phyloP scores from a whole-genome alignment of 345 rosid genomes.

The Theobroma cacao region DNA sequence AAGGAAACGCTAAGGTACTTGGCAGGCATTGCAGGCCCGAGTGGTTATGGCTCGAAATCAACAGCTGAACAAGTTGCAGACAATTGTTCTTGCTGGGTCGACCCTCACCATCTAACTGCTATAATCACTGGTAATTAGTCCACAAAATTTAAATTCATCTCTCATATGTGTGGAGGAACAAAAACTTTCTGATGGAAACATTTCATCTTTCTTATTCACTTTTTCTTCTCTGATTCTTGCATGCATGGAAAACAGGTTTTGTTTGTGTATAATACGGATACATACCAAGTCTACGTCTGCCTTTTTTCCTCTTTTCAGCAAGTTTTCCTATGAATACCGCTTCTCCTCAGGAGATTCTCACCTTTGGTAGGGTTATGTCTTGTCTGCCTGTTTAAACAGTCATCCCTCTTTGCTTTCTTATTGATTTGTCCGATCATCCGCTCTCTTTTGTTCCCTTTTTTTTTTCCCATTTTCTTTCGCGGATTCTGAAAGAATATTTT shows the following conservation, averaged over 20 bases:
- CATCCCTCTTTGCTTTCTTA: not conserved
- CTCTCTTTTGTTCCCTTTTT: not conserved
- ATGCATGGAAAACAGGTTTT: not conserved
- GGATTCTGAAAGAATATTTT: not conserved
- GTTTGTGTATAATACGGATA: not conserved
- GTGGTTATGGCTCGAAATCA: slow-evolving; percentile 90
- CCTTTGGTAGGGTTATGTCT: not conserved
- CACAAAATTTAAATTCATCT: not conserved
- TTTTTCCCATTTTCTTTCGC: not conserved
- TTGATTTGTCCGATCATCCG: not conserved
- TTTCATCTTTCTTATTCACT: not conserved
- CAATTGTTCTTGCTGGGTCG: slow-evolving; percentile 12
- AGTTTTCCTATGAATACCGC: not conserved
- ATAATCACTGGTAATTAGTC: slow-evolving; percentile 65
- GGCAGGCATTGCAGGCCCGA: slow-evolving; percentile 93
- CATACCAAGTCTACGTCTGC: not conserved
- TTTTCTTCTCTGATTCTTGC: not conserved
- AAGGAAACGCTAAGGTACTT: slow-evolving; percentile 74
- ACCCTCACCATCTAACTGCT: slow-evolving; percentile 50
- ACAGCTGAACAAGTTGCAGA: slow-evolving; percentile 82
- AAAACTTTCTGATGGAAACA: not conserved
- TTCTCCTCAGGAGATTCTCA: not conserved
- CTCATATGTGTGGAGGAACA: too few relatives aligned
- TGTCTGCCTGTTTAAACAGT: not conserved
- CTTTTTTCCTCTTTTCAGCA: not conserved